Evolutionary conservation across 2,329 filamentous ascomycete species (phyloP).

Genomic region (Botrytis aclada): DNA sequence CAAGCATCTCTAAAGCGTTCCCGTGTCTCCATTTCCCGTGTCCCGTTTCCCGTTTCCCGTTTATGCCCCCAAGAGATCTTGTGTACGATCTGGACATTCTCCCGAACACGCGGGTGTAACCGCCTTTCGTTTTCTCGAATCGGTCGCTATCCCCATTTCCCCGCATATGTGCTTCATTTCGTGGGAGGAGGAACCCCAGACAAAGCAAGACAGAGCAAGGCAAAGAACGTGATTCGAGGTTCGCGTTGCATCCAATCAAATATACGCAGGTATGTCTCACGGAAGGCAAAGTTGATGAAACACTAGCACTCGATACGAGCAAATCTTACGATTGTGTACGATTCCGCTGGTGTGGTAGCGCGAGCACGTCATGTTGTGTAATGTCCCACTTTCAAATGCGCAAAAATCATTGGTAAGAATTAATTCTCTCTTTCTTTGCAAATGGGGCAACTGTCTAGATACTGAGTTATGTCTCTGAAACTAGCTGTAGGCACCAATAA

Average conservation of each 20-base stretch:
- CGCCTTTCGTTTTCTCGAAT: not conserved
- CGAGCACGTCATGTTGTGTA: constrained; percentile 8
- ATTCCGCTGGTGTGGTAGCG: constrained; percentile 2
- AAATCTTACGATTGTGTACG: constrained; percentile 15
- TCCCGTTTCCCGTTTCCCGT: not conserved
- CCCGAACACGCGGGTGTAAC: constrained; percentile 1
- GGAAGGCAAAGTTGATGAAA: constrained; percentile 9
- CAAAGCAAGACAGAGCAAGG: not conserved
- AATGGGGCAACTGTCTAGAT: constrained; percentile 15
- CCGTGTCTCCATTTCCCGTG: not conserved
- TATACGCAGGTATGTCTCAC: not conserved
- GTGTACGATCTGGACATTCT: constrained; percentile 6
- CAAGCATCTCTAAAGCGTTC: not conserved
- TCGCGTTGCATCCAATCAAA: not conserved
- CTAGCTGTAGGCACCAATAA: constrained; percentile 6
- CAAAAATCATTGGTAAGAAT: not conserved
- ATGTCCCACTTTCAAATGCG: not conserved
- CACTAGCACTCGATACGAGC: constrained; percentile 9
- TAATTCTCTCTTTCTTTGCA: not conserved
- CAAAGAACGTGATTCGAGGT: not conserved
- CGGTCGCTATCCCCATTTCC: not conserved
- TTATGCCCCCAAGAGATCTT: not conserved
- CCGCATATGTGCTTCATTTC: not conserved
- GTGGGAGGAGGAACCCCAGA: not conserved
- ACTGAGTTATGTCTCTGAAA: constrained; percentile 2